phyloP scores from a whole-genome alignment of 176 grass and related monocot genomes.

The Triticum timopheevii region DNA sequence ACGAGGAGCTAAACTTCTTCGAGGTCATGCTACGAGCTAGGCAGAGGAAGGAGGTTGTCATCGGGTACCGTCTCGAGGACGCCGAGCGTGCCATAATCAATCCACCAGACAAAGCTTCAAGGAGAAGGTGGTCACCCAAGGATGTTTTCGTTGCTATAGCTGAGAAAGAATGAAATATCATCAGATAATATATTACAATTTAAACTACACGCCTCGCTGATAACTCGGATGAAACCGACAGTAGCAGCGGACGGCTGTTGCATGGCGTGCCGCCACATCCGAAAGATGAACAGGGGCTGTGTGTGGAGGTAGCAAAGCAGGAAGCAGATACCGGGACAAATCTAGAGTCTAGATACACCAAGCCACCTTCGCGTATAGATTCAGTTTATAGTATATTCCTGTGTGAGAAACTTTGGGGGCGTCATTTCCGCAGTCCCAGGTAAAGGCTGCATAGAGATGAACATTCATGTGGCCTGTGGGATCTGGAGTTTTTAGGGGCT shows the following conservation, averaged over 20 bases:
- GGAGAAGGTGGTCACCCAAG: slow-evolving; percentile 49
- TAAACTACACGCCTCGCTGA: not conserved
- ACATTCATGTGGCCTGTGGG: not conserved
- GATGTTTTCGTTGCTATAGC: slow-evolving; percentile 74
- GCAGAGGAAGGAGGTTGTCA: slow-evolving; percentile 76
- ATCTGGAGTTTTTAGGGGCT: not conserved
- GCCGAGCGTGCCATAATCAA: slow-evolving; percentile 69
- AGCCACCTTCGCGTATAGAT: not conserved
- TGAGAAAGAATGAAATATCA: slow-evolving; percentile 58
- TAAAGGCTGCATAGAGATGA: not conserved
- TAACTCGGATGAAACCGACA: not conserved
- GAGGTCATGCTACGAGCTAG: slow-evolving; percentile 68
- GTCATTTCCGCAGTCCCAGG: not conserved
- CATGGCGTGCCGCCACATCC: not conserved
- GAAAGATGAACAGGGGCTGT: not conserved
- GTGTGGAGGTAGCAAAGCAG: not conserved
- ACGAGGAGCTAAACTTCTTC: slow-evolving; percentile 71
- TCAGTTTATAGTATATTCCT: slow-evolving; percentile 5
- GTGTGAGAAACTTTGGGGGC: not conserved
- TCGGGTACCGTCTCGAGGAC: slow-evolving; percentile 58
- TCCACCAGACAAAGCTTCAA: slow-evolving; percentile 50
- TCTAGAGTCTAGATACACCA: not conserved
- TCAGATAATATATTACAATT: not conserved
- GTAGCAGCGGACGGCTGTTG: not conserved
- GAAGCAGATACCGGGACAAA: slow-evolving; percentile 1